Evolutionary conservation across 202 grass and related monocot genomes (phyloP).

Genomic region (Digitaria exilis): DNA sequence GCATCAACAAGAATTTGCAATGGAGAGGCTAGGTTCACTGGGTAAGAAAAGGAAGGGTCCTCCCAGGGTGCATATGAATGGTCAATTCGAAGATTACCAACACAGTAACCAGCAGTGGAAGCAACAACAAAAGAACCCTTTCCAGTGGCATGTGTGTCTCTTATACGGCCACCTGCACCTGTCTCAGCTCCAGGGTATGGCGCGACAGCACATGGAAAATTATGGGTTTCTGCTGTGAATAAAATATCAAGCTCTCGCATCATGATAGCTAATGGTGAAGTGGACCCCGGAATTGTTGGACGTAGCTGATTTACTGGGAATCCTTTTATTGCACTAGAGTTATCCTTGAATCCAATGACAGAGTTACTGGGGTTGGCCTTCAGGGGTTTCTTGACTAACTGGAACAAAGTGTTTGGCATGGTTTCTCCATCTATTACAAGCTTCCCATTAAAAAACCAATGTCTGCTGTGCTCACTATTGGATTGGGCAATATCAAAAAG

Average conservation of each 20-base stretch:
- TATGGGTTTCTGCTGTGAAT: slow-evolving; percentile 92
- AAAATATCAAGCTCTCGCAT: slow-evolving; percentile 71
- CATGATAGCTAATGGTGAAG: slow-evolving; percentile 52
- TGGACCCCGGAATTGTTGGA: slow-evolving; percentile 49
- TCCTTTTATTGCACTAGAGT: slow-evolving; percentile 87
- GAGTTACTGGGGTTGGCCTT: slow-evolving; percentile 84
- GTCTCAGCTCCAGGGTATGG: slow-evolving; percentile 82
- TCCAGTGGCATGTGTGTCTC: slow-evolving; percentile 89
- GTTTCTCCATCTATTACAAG: slow-evolving; percentile 73
- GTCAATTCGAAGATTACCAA: slow-evolving; percentile 78
- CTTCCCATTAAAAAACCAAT: slow-evolving; percentile 87
- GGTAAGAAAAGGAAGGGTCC: slow-evolving; percentile 75
- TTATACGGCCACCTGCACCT: slow-evolving; percentile 78
- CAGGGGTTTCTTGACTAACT: slow-evolving; percentile 79
- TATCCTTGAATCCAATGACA: slow-evolving; percentile 90
- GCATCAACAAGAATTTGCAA: slow-evolving; percentile 78
- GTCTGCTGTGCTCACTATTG: slow-evolving; percentile 83
- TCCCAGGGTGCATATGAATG: slow-evolving; percentile 73
- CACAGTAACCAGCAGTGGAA: slow-evolving; percentile 84
- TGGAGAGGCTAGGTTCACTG: slow-evolving; percentile 68
- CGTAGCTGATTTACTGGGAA: slow-evolving; percentile 59
- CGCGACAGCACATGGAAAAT: slow-evolving; percentile 90
- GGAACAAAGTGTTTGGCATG: slow-evolving; percentile 73
- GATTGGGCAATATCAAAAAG: slow-evolving; percentile 88
- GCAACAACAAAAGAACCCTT: slow-evolving; percentile 76